A percentile compares a stretch with the other conserved stretches of the same genome.
phyloP scores from a whole-genome alignment of 805 yeast genomes.

The Candida nonsorbophila region DNA sequence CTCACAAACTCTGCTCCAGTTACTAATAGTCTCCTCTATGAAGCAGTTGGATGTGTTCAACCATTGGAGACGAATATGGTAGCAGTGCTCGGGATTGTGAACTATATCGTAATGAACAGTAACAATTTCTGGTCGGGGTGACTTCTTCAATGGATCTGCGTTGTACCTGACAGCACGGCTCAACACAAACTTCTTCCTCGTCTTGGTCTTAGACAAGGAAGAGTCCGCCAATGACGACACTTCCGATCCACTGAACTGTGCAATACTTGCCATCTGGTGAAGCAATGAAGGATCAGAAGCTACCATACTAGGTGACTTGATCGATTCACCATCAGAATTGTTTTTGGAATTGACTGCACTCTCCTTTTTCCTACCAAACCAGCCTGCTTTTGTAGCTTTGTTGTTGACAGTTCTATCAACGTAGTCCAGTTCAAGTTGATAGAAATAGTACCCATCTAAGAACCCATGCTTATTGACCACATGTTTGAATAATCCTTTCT shows the following conservation, averaged over 20 bases:
- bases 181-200: constrained; percentile 44
- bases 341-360: constrained; percentile 11
- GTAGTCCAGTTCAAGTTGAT: constrained; percentile 58
- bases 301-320: constrained; percentile 17
- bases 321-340: constrained; percentile 23
- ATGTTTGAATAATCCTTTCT: constrained; percentile 66
- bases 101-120: constrained; percentile 87
- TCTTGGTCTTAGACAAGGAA: constrained; percentile 14
- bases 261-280: constrained; percentile 15
- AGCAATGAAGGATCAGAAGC: constrained; percentile 9
- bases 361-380: constrained; percentile 26
- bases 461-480: constrained; percentile 81
- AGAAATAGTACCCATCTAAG: constrained; percentile 90
- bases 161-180: constrained; percentile 66
- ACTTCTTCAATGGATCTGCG: constrained; percentile 66
- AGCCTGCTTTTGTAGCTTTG: constrained; percentile 13
- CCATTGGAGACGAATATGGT: constrained; percentile 91
- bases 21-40: constrained; percentile 23
- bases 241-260: constrained; percentile 13
- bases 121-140: constrained; percentile 72
- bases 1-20: constrained; percentile 81
- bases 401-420: constrained; percentile 23
- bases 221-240: constrained; percentile 22
- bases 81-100: constrained; percentile 93
- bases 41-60: constrained; percentile 77